Conservation (phyloP, 2,329 filamentous ascomycete species). For the Leptographium radiaticola region DNA sequence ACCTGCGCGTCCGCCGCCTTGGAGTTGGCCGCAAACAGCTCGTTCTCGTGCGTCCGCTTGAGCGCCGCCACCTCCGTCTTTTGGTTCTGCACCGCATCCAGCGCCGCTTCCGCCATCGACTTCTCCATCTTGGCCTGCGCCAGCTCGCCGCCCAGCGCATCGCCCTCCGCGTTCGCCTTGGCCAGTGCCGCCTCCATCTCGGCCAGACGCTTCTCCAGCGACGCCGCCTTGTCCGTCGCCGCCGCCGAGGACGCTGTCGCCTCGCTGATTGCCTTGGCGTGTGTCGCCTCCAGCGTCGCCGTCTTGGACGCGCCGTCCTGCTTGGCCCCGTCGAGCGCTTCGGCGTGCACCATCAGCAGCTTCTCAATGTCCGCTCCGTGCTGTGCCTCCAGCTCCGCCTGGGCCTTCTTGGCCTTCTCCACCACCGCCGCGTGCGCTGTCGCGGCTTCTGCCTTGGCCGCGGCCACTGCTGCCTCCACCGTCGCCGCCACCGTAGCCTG, state of each 20-base stretch:
- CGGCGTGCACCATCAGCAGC: conserved; percentile 27
- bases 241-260: conserved; percentile 17
- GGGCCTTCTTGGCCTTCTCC: conserved; percentile 25
- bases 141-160: conserved; percentile 38
- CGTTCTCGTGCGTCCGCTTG: conserved; percentile 27
- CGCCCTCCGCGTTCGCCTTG: conserved; percentile 33
- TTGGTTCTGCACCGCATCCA: conserved; percentile 43
- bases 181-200: conserved; percentile 28
- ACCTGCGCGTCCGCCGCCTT: conserved; percentile 24
- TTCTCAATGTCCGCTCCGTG: conserved; percentile 34
- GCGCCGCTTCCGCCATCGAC: conserved; percentile 44
- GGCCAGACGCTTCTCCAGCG: conserved; percentile 22
- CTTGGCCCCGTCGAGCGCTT: conserved; percentile 31
- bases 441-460: conserved; percentile 13
- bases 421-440: conserved; percentile 16
- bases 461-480: conserved; percentile 15
- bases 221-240: conserved; percentile 28
- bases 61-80: conserved; percentile 39
- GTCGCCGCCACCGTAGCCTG: conserved; percentile 21
- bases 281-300: conserved; percentile 20
- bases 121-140: conserved; percentile 48
- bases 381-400: conserved; percentile 26
- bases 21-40: conserved; percentile 19
- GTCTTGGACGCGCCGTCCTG: conserved; percentile 27
- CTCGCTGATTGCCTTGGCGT: conserved; percentile 28